phyloP scores from a whole-genome alignment of 345 rosid species.

The Syzygium aqueum region DNA sequence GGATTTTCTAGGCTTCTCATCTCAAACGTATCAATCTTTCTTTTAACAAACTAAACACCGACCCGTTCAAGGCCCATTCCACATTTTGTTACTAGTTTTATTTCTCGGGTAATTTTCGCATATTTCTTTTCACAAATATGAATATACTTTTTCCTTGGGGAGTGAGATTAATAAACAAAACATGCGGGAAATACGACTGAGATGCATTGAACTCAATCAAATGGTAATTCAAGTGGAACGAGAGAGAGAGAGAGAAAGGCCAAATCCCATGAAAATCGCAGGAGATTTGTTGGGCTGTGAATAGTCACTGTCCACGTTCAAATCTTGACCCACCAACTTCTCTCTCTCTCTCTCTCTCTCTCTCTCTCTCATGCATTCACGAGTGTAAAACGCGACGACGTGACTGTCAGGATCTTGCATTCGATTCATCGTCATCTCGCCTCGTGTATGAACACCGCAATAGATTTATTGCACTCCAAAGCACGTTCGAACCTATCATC shows the following conservation, averaged over 20 bases:
- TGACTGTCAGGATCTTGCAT: not conserved
- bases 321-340: not conserved
- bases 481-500: not conserved
- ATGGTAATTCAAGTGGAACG: no score
- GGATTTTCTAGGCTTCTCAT: no score
- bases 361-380: not conserved
- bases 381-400: not conserved
- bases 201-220: not conserved
- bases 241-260: not conserved
- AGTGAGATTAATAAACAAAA: no score
- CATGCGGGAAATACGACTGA: not conserved
- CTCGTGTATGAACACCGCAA: not conserved
- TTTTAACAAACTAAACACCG: not conserved
- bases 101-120: no score
- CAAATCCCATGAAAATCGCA: not conserved
- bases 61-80: no score
- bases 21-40: no score
- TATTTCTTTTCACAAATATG: no score
- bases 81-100: no score
- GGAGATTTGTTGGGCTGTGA: not conserved
- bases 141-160: no score
- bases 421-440: not conserved
- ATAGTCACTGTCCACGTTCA: not conserved
- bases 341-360: not conserved
- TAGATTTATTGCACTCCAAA: not conserved